Evolutionary conservation across 1,139 yeast species (phyloP), one percentile per base, ranked within the genome.

Genomic region (Debaryomycetaceae sp.): DNA sequence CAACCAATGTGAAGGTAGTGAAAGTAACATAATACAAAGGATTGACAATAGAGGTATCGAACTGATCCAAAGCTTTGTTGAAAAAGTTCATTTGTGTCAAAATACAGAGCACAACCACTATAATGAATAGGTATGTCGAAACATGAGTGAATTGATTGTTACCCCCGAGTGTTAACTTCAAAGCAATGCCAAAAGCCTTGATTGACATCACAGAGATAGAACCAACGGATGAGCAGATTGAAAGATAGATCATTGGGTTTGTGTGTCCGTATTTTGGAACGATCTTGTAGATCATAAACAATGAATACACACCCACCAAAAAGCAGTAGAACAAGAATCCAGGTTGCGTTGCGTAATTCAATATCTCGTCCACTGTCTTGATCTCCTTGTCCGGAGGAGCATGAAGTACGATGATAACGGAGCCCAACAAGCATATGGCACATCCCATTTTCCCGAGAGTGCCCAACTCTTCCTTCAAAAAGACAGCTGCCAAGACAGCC

Each of bases 371-470:
- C 38, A 89, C 95, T 0, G 97, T 89, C 51, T 81, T 76, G 48
- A 89, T 84, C 50, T 89, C 96, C 65, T 86, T 87, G 64, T 89
- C 97, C 14, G 93, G 89, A 27, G 97, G 97, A 24, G 97, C 97
- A 62, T 89, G 97, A 49, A 89, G 71, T 24, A 89, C 90, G 49
- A 89, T 90, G 45, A 89, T 86, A n/a, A 89, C 89, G 2, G 95
- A 84, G 1, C 97, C 97, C 65, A 89, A 76, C 44, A 89, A 68
- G 63, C 97, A 89, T 44, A 88, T 86, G 34, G 96, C 95, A 69
- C 97, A 90, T 1, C 97, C 97, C 83, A 90, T 80, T 63, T 85
- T 87, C n/a, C 97, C 97, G 57, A 89, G 71, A 5, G 87, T 79
- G 1, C 97, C 97, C 51, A 89, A 76, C 59, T 87, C 95, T 63